Conservation (phyloP, 352 stramenopile genomes). For the Pythium dissotocum region DNA sequence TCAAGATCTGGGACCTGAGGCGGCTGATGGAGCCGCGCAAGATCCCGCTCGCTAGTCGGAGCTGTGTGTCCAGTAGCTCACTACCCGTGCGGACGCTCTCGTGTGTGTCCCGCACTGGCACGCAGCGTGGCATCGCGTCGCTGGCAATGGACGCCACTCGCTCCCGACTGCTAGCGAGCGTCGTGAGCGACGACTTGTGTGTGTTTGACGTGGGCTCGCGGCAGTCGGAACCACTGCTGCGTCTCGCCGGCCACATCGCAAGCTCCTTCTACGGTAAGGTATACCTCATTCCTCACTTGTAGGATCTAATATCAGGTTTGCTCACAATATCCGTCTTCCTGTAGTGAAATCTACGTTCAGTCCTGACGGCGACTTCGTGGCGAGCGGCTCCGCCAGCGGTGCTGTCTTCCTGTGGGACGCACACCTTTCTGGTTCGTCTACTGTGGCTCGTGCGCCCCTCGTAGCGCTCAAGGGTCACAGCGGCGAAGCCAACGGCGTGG, state of each 20-base stretch:
- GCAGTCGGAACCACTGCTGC: slow-evolving; percentile 30
- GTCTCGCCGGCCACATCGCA: slow-evolving; percentile 48
- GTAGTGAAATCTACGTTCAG: slow-evolving; percentile 58
- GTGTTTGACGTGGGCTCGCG: slow-evolving; percentile 42
- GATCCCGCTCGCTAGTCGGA: slow-evolving; percentile 13
- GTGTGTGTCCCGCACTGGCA: slow-evolving; percentile 36
- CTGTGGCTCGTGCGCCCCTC: slow-evolving; percentile 24
- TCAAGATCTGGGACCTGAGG: slow-evolving; percentile 77
- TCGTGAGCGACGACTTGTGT: slow-evolving; percentile 58
- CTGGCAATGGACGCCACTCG: slow-evolving; percentile 39
- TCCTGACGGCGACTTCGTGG: slow-evolving; percentile 61
- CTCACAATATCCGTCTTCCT: neutral
- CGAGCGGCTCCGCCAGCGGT: slow-evolving; percentile 52
- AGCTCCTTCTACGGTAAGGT: slow-evolving; percentile 65
- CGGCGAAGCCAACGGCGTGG: slow-evolving; percentile 69
- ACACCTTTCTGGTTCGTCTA: neutral
- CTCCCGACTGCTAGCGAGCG: slow-evolving; percentile 55
- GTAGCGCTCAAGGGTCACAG: slow-evolving; percentile 60
- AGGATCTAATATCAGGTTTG: neutral
- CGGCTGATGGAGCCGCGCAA: slow-evolving; percentile 27
- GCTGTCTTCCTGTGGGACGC: slow-evolving; percentile 64
- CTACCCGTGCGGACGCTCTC: slow-evolving; percentile 40
- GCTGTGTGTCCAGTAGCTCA: slow-evolving; percentile 22
- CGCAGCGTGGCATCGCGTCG: slow-evolving; percentile 59
- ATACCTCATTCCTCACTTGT: neutral